Conservation (phyloP, 2,329 filamentous ascomycete genomes). For the Pseudonectria foliicola region DNA sequence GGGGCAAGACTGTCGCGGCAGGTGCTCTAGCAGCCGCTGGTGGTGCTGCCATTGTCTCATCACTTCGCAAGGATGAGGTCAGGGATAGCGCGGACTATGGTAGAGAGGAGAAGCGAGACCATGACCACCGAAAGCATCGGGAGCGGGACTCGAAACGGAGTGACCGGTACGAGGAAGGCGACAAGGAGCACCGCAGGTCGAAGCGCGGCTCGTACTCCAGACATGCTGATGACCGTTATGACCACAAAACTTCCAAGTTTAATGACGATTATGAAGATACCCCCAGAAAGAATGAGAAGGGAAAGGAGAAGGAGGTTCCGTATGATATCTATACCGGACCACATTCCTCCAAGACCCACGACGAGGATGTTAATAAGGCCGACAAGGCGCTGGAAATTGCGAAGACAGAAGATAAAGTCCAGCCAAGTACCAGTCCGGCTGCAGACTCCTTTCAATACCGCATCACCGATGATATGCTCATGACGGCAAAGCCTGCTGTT, state of each 20-base stretch:
- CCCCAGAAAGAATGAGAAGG: conserved; percentile 14
- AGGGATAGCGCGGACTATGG: conserved; percentile 10
- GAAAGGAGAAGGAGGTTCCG: conserved; percentile 22
- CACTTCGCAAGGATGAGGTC: conserved; percentile 14
- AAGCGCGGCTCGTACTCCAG: conserved; percentile 25
- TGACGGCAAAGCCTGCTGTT: conserved; percentile 33
- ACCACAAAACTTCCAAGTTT: conserved; percentile 24
- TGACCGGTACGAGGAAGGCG: conserved; percentile 12
- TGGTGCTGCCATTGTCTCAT: conserved; percentile 27
- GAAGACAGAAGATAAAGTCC: conserved; percentile 15
- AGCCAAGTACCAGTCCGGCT: conserved; percentile 21
- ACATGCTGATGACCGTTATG: conserved; percentile 22
- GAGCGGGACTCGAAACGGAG: conserved; percentile 15
- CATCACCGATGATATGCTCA: conserved; percentile 45
- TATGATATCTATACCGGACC: conserved; percentile 17
- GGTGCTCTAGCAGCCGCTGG: conserved; percentile 43
- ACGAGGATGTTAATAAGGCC: conserved; percentile 21
- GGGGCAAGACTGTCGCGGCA: conserved; percentile 39
- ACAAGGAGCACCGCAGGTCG: conserved; percentile 22
- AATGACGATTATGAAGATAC: conserved; percentile 25
- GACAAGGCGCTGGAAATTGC: conserved; percentile 24
- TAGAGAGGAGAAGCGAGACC: conserved; percentile 14
- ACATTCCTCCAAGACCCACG: conserved; percentile 14
- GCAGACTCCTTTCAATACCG: conserved; percentile 55
- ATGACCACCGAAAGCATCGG: conserved; percentile 7